Evolutionary conservation across 2,329 filamentous ascomycete species (phyloP).

Genomic region (Paraconiothyrium sp.): DNA sequence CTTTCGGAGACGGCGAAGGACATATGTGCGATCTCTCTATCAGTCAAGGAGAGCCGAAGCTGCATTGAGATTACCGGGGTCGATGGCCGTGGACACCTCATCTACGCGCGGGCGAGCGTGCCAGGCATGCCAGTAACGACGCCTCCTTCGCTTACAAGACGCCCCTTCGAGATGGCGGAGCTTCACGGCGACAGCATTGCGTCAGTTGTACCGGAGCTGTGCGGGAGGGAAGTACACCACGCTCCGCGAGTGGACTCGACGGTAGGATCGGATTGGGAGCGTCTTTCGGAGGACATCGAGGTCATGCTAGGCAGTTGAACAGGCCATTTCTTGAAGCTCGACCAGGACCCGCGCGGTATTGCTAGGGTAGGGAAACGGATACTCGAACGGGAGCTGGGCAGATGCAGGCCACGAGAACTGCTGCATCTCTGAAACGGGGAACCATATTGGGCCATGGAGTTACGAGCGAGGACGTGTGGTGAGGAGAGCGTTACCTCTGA

Average conservation of each 20-base stretch:
- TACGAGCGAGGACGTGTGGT: constrained; percentile 4
- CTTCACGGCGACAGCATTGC: constrained; percentile 6
- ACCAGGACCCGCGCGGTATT: not conserved
- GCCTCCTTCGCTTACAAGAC: constrained; percentile 5
- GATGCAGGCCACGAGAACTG: not conserved
- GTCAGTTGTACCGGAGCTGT: constrained; percentile 10
- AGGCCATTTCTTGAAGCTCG: not conserved
- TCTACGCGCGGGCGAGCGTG: constrained; percentile 25
- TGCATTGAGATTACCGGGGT: constrained; percentile 29
- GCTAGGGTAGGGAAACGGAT: constrained; percentile 1
- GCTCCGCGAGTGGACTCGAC: not conserved
- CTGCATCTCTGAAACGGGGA: constrained; percentile 2
- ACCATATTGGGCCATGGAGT: not conserved
- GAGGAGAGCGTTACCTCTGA: constrained; percentile 13
- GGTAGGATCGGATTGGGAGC: not conserved
- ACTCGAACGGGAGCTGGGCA: not conserved
- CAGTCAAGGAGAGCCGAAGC: constrained; percentile 23
- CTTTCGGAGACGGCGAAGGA: constrained; percentile 18
- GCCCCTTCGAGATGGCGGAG: constrained; percentile 1
- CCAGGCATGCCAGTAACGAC: constrained; percentile 22
- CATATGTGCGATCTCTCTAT: constrained; percentile 25
- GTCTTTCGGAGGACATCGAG: not conserved
- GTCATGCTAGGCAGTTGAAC: not conserved
- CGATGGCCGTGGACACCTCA: constrained; percentile 27
- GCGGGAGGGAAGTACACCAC: not conserved